Conservation (phyloP, 345 rosid species). For the Salix exigua region DNA sequence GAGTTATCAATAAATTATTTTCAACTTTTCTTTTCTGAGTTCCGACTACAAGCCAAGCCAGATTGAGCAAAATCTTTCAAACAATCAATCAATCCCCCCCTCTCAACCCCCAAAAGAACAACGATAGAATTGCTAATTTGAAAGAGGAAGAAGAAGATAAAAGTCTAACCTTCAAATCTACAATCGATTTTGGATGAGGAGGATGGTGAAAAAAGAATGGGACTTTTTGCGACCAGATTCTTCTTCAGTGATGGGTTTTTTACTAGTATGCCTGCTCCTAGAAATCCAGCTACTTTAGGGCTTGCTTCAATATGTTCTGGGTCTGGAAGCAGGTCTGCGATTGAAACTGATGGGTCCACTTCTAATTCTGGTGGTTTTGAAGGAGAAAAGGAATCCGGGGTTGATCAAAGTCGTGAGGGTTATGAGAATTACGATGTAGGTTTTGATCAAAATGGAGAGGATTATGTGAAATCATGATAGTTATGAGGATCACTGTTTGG, state of each 20-base stretch:
- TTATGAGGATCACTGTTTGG: slow-evolving; percentile 4
- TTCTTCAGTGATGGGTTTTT: slow-evolving; percentile 63
- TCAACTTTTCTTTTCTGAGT: too few species aligned
- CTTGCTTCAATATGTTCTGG: slow-evolving; percentile 43
- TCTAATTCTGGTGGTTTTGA: slow-evolving; percentile 9
- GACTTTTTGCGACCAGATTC: slow-evolving; percentile 16
- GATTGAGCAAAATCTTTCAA: too few species aligned
- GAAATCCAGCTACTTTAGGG: slow-evolving; percentile 59
- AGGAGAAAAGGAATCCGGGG: slow-evolving; percentile 9
- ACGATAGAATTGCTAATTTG: not conserved
- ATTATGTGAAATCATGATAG: slow-evolving; percentile 9
- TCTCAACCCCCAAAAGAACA: slow-evolving; percentile 11
- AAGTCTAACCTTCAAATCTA: not conserved
- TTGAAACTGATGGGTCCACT: slow-evolving; percentile 45
- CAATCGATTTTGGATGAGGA: slow-evolving; percentile 2
- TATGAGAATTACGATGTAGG: slow-evolving; percentile 2
- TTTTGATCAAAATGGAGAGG: not conserved
- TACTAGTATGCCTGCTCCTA: slow-evolving; percentile 77
- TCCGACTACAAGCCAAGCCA: too few species aligned
- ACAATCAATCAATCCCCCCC: not conserved
- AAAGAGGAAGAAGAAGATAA: not conserved
- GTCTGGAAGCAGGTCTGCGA: slow-evolving; percentile 62
- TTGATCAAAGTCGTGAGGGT: not conserved
- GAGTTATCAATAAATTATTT: not conserved
- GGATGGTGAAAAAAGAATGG: slow-evolving; percentile 34